phyloP scores from a whole-genome alignment of 2,329 filamentous ascomycete species.

The Claviceps sp. region DNA sequence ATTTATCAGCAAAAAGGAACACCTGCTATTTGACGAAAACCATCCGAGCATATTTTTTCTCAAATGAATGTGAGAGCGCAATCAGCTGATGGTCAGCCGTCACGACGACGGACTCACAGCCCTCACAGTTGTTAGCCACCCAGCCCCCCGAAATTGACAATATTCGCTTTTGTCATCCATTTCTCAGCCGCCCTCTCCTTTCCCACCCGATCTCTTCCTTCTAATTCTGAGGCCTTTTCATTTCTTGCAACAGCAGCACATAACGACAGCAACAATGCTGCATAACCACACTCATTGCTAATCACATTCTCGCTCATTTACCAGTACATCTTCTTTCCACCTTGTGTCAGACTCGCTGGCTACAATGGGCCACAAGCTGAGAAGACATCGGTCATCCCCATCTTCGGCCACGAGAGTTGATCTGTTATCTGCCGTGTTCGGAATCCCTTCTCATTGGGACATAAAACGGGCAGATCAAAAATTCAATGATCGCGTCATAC shows the following conservation, averaged over 20 bases:
- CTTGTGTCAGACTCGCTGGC: neutral
- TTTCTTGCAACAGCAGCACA: neutral
- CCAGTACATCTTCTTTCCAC: neutral
- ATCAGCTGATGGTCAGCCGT: neutral
- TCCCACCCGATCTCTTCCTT: neutral
- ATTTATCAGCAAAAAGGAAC: constrained; percentile 10
- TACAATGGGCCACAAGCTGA: constrained; percentile 11
- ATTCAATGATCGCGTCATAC: neutral
- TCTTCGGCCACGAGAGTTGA: constrained; percentile 11
- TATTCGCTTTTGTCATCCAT: neutral
- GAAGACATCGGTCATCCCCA: neutral
- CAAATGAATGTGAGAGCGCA: neutral
- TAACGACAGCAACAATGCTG: neutral
- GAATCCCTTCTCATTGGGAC: constrained; percentile 12
- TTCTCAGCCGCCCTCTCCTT: neutral
- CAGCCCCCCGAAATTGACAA: neutral
- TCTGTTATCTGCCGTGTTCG: constrained; percentile 15
- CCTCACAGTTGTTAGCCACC: neutral
- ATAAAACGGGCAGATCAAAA: constrained; percentile 5
- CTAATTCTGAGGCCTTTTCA: neutral
- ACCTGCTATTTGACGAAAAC: neutral
- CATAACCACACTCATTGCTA: neutral
- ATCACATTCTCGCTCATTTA: neutral
- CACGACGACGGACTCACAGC: neutral
- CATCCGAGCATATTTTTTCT: neutral